phyloP scores from a whole-genome alignment of 192 early-diverging fungal genomes.

The Rhizoclosmatium globosum region DNA sequence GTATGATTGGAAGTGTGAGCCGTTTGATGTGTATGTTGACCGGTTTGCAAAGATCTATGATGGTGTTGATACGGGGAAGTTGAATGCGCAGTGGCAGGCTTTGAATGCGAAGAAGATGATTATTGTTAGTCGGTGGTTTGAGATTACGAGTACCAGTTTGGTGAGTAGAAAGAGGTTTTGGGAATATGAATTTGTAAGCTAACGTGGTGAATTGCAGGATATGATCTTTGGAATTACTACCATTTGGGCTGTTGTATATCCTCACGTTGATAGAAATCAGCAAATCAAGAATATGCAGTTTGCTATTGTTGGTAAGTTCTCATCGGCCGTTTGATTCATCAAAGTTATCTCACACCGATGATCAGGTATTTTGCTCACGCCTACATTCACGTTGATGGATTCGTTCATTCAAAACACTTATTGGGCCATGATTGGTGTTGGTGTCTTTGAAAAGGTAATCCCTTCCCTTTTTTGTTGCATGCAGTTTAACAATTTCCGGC shows the following conservation, averaged over 20 bases:
- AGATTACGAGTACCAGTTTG: neutral
- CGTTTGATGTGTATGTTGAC: neutral
- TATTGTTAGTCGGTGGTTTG: slow-evolving; percentile 5
- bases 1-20: neutral
- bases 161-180: too few species aligned
- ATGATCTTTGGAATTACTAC: slow-evolving; percentile 3
- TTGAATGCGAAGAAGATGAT: neutral
- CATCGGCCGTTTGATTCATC: too few species aligned
- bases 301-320: neutral
- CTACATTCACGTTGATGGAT: neutral
- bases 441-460: neutral
- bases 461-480: neutral
- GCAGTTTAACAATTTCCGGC: neutral
- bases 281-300: neutral
- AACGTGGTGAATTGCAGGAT: too few species aligned
- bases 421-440: slow-evolving; percentile 22
- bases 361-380: neutral
- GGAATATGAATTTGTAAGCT: too few species aligned
- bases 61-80: too few species aligned
- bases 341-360: too few species aligned
- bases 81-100: neutral
- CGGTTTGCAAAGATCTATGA: too few species aligned
- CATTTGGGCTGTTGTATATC: neutral
- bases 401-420: slow-evolving; percentile 19
- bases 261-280: neutral